phyloP scores from a whole-genome alignment of 441 rosid species.

The Flueggea neowawraea region DNA sequence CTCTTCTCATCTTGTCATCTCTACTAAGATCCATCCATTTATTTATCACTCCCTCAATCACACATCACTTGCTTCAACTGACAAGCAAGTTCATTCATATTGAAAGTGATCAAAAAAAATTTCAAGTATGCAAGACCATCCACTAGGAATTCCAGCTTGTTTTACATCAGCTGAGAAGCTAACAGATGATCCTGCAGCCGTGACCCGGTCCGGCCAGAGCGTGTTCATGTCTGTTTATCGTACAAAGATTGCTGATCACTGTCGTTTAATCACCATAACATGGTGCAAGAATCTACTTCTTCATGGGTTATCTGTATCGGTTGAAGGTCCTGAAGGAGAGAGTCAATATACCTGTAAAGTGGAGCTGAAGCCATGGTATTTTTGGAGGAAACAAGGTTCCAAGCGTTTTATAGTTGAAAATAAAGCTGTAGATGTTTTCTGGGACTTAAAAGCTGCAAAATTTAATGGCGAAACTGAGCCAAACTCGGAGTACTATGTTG shows the following conservation, averaged over 20 bases:
- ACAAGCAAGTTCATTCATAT: too few species aligned
- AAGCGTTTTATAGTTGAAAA: slow-evolving; percentile 64
- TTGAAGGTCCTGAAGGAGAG: slow-evolving; percentile 30
- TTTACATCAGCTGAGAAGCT: slow-evolving; percentile 49
- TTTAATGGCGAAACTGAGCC: slow-evolving; percentile 82
- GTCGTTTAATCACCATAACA: slow-evolving; percentile 51
- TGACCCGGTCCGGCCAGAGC: slow-evolving; percentile 65
- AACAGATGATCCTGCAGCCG: slow-evolving; percentile 41
- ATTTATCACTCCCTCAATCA: slow-evolving; percentile 6
- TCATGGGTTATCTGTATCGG: slow-evolving; percentile 71
- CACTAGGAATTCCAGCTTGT: slow-evolving; percentile 61
- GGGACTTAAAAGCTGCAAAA: slow-evolving; percentile 81
- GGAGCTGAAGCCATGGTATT: slow-evolving; percentile 88
- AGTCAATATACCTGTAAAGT: slow-evolving; percentile 58
- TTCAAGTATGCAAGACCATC: slow-evolving; percentile 43
- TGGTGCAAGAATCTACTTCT: slow-evolving; percentile 84
- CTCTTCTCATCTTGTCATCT: slow-evolving; percentile 19
- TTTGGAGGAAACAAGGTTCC: slow-evolving; percentile 89
- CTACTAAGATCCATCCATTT: slow-evolving; percentile 24
- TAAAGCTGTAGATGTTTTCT: slow-evolving; percentile 48
- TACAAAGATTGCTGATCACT: slow-evolving; percentile 55
- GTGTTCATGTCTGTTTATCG: slow-evolving; percentile 57
- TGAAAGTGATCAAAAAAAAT: neutral
- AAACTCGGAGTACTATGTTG: slow-evolving; percentile 70
- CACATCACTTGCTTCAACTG: too few species aligned